Base-by-base conservation (phyloP, 2,329 filamentous ascomycete genomes). In the Colletotrichum tanaceti region DNA sequence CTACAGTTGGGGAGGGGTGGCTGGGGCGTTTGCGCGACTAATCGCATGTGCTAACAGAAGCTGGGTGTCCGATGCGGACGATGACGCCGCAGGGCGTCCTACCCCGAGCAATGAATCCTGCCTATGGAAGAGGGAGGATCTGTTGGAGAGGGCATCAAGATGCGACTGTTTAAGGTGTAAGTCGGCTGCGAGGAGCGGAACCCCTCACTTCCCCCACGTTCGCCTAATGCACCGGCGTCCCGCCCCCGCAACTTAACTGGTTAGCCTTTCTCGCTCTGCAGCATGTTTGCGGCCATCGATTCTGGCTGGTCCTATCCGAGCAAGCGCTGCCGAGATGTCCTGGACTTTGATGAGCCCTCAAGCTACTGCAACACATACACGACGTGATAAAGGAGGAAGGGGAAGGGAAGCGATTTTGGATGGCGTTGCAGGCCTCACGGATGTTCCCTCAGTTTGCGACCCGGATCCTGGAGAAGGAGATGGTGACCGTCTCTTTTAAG, bases 171-270 rank as follows among this genome's bases (percentile, higher is more conserved):
- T 64, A 58, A 65, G 32, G 62, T 68, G 62, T 41, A n/a, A 68
- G 49, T 60, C 41, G 41, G 47, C 68, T 43, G 46, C 35, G 44
- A 68, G 43, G 50, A 38, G 54, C 18, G 38, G 20, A 39, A 74
- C 73, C 73, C 73, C 73, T 73, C 71, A 73, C 54, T 70, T 75
- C 75, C 76, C 75, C 76, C 75, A 77, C 75, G 75, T 76, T 76
- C 71, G 61, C 63, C 73, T 74, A 75, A 75, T 75, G 75, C 74
- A 72, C 62, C 39, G 44, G 47, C 28, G 32, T 61, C 55, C 66
- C 55, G 62, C 43, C 62, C 54, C 55, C 62, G 62, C 66, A 61
- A 46, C 57, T 46, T 22, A 60, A 66, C 49, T 66, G 50, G 62
- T 4, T 20, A 49, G 38, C 18, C 44, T 44, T 20, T 60, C 24